These are phyloP conservation scores for Pythium phragmitis DNA, from an alignment of 352 stramenopile species.

Conservation along the genomic window DNA sequence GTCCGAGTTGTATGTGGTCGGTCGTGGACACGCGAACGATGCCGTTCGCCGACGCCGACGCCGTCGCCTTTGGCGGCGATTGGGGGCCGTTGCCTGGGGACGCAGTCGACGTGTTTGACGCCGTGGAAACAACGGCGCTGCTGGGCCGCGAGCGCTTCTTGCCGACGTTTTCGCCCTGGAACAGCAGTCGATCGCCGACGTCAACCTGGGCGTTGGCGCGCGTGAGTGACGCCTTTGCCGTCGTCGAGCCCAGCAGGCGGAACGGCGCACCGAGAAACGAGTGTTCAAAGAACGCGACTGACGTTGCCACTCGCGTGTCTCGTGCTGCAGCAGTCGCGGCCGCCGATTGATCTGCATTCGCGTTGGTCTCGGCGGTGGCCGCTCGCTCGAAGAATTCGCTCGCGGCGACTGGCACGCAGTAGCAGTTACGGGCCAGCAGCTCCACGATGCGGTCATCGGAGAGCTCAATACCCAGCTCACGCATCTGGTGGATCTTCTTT, in stretches of 20 bases:
- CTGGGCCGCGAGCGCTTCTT: constrained; percentile 57
- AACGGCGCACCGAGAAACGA: constrained; percentile 34
- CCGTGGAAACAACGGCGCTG: background rate
- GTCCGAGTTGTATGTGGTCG: constrained; percentile 51
- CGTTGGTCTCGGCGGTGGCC: constrained; percentile 6
- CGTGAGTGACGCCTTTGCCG: constrained; percentile 49
- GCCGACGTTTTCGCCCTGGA: constrained; percentile 70
- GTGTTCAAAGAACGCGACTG: constrained; percentile 34
- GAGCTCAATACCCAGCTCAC: constrained; percentile 74
- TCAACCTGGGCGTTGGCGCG: constrained; percentile 39
- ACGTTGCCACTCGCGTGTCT: constrained; percentile 22
- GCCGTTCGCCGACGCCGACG: constrained; percentile 22
- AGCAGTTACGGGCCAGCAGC: constrained; percentile 73
- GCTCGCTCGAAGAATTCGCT: constrained; percentile 75
- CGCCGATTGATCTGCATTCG: background rate
- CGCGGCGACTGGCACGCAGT: constrained; percentile 63
- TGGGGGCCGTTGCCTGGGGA: background rate
- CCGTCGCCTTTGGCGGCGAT: constrained; percentile 17
- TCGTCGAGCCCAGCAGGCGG: constrained; percentile 44
- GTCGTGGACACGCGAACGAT: constrained; percentile 59
- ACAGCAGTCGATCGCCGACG: constrained; percentile 45
- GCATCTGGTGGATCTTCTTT: constrained; percentile 75
- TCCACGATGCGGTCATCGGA: constrained; percentile 43
- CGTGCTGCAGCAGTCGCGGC: constrained; percentile 19
- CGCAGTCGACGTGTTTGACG: too few species aligned